Conservation (phyloP, 495 filamentous ascomycete genomes). For the Xylaria curta region DNA sequence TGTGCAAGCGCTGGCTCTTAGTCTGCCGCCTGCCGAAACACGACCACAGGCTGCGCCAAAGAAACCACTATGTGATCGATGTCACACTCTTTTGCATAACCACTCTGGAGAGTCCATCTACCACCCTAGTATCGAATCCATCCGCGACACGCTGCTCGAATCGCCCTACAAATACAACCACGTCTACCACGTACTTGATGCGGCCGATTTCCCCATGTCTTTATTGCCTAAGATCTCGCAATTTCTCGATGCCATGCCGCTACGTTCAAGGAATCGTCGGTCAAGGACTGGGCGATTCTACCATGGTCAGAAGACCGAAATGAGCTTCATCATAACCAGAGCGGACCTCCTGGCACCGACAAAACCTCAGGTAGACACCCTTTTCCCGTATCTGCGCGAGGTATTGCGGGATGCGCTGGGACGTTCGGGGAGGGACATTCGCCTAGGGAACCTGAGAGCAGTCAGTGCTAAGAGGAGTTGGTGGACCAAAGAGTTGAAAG, state of each 20-base stretch:
- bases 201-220: conserved; percentile 95
- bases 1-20: conserved; percentile 38
- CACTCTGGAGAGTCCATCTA: conserved; percentile 68
- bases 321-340: conserved; percentile 90
- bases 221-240: conserved; percentile 66
- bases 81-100: conserved; percentile 81
- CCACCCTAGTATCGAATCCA: conserved; percentile 78
- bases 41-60: conserved; percentile 30
- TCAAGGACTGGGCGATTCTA: conserved; percentile 67
- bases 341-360: conserved; percentile 82
- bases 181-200: conserved; percentile 96
- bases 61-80: conserved; percentile 79
- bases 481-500: conserved; percentile 88
- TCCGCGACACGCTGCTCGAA: conserved; percentile 81
- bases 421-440: conserved; percentile 61
- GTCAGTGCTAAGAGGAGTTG: conserved; percentile 83
- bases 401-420: conserved; percentile 77
- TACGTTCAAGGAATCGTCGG: conserved; percentile 78
- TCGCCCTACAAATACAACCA: conserved; percentile 88
- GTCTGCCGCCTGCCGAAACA: conserved; percentile 27
- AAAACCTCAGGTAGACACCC: conserved; percentile 76
- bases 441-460: conserved; percentile 82
- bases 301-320: conserved; percentile 65
- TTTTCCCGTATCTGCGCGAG: conserved; percentile 81
- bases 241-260: conserved; percentile 64